phyloP scores from a whole-genome alignment of 1,284 basidiomycete genomes.

The Cryptococcus hybrid region DNA sequence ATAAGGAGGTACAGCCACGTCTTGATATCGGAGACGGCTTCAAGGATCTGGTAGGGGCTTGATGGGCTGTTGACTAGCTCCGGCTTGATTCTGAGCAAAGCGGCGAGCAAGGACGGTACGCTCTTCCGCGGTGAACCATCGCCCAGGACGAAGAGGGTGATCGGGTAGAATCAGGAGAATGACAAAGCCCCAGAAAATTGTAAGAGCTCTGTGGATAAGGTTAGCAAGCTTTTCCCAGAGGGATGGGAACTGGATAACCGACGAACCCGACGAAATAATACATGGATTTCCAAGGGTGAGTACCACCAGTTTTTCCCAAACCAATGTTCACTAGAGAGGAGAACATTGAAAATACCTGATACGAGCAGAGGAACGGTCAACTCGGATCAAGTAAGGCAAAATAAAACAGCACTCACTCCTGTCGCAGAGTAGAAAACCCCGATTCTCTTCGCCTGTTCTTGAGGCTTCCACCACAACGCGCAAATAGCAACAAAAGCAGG shows the following conservation, averaged over 20 bases:
- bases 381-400: background rate
- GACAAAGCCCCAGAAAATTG: conserved; percentile 52
- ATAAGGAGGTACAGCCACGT: conserved; percentile 53
- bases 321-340: conserved; percentile 55
- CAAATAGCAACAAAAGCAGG: conserved; percentile 56
- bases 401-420: conserved; percentile 37
- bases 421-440: conserved; percentile 56
- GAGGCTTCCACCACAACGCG: conserved; percentile 54
- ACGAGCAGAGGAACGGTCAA: background rate
- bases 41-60: conserved; percentile 46
- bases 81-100: conserved; percentile 43
- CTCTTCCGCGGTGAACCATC: conserved; percentile 47
- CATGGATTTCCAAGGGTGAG: conserved; percentile 55
- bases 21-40: conserved; percentile 52
- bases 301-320: conserved; percentile 44
- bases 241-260: too few species aligned
- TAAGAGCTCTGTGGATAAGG: conserved; percentile 27
- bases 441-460: conserved; percentile 45
- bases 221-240: too few species aligned
- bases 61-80: conserved; percentile 40
- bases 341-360: conserved; percentile 46
- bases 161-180: conserved; percentile 51
- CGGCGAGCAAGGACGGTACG: conserved; percentile 45
- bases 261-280: conserved; percentile 53
- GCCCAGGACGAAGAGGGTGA: conserved; percentile 47